Evolutionary conservation across 2,329 filamentous ascomycete species (phyloP), one percentile per base, ranked within the genome.

Genomic region (Phialophora verrucosa): DNA sequence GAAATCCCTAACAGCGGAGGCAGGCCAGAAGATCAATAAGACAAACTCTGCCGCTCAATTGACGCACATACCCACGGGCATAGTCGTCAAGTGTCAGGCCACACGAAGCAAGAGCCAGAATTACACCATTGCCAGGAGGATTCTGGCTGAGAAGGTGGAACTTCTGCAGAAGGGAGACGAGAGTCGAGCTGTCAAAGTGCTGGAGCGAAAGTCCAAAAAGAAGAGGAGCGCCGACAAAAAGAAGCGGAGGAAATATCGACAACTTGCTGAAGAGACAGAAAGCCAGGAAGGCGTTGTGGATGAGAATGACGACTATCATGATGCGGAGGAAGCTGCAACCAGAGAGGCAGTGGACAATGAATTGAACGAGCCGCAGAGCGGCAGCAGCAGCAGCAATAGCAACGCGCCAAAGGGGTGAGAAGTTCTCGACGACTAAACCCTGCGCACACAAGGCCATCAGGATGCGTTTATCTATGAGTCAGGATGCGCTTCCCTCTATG

Each of bases 11-110:
- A 44, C 38, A 44, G 5, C 38, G 17, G 14, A n/a, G 38, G 38
- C 38, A 44, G 38, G 38, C 0, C 95, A 99, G 77, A 97, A 97
- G 78, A 98, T 98, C 90, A 99, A 99, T 81, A 99, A 99, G 87
- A 99, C 95, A 29, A 93, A 89, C 71, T 97, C 92, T 0, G 94
- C 94, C 44, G 94, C 97, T 2, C 95, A 99, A 77, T 84, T 99
- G 42, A 95, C 90, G 72, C 95, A 99, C 78, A 81, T 91, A 17
- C 92, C 94, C 5, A 96, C 93, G 0, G 94, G 94, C 68, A 88
- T 97, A 61, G 93, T 98, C 14, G 87, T 99, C 69, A 99, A 99
- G 81, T 94, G 88, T 63, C 95, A 99, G 79, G 92, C 90, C 23
- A 98, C 95, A 8, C 89, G 95, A 56, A 96, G 91, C 1, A 88